These are phyloP conservation scores for Phialophora tarda DNA, from an alignment of 2,329 filamentous ascomycete species.

Conservation along the genomic window DNA sequence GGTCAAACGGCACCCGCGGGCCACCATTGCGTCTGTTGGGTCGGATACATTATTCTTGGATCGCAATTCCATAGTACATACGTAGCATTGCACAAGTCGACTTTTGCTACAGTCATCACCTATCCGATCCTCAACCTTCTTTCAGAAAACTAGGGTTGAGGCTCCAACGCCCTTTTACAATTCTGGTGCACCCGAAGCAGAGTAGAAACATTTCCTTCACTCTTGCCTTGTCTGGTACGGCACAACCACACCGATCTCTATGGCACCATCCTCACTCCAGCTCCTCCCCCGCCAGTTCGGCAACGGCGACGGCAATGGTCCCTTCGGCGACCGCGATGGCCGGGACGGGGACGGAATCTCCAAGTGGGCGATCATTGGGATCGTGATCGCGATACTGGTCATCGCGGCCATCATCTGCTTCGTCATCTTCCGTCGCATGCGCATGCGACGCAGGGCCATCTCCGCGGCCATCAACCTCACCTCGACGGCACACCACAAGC, in stretches of 20 bases:
- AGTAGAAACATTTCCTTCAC: neutral
- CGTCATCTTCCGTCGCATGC: conserved; percentile 14
- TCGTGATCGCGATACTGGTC: conserved; percentile 17
- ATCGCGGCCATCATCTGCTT: conserved; percentile 5
- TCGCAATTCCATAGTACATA: neutral
- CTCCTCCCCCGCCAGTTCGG: conserved; percentile 20
- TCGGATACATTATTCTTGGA: neutral
- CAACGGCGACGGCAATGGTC: conserved; percentile 1
- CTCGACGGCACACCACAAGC: conserved; percentile 2
- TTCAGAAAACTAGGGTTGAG: neutral
- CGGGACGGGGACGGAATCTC: neutral
- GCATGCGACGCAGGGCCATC: neutral
- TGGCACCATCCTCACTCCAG: conserved; percentile 7
- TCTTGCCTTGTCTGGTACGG: no score
- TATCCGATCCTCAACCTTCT: neutral
- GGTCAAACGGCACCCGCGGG: neutral
- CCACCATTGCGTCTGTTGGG: neutral
- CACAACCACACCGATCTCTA: neutral
- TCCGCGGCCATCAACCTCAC: conserved; percentile 8
- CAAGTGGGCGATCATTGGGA: conserved; percentile 11
- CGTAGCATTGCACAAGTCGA: neutral
- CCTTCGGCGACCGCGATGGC: neutral
- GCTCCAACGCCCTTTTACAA: neutral
- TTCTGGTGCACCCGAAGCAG: neutral
- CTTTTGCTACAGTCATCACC: neutral